Evolutionary conservation across 768 basidiomycete genomes (phyloP), one percentile per base, ranked within the genome.

Genomic region (Paxillus ammoniavirescens): DNA sequence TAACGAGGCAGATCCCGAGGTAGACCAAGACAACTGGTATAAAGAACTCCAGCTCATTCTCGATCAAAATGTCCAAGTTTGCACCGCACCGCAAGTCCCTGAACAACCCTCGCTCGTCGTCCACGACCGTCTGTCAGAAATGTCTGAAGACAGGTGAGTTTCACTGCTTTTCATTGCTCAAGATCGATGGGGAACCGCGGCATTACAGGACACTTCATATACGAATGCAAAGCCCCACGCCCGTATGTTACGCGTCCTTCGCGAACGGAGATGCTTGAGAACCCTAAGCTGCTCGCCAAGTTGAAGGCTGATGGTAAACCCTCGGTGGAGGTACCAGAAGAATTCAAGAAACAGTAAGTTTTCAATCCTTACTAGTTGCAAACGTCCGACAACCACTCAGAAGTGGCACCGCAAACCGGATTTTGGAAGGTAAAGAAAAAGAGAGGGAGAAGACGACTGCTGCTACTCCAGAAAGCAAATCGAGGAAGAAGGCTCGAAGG

Each of bases 211-310:
- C 95, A 97, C 70, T 95, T 87, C 67, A 97, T 85, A 12, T 98
- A 87, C 65, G 82, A 97, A 73, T 98, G 95, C 80, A 92, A 91
- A 71, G 78, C 79, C 15, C 61, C 80, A 18, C 79, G 89, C 2
- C 90, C 92, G 23, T 98, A 97, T 67, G 77, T 92, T 38, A 83
- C 91, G 10, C 80, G 95, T n/a, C 94, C 94, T 2, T 93, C 92
- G 35, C 82, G 93, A 40, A 91, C 91, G 2, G 82, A 93, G 61
- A 84, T 87, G 68, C 80, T 98, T 14, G 88, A 93, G 62, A 90
- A 91, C 51, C 92, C 92, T 3, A 76, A 72, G 21, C 46, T 82
- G 2, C 72, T 87, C 8, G 79, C 84, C 4, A 90, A 90, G 68
- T 69, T 88, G 37, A 87, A 82, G 68, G 74, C 77, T 0, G 82